Conservation (phyloP, 1,284 basidiomycete species). For the Irpex sp. region DNA sequence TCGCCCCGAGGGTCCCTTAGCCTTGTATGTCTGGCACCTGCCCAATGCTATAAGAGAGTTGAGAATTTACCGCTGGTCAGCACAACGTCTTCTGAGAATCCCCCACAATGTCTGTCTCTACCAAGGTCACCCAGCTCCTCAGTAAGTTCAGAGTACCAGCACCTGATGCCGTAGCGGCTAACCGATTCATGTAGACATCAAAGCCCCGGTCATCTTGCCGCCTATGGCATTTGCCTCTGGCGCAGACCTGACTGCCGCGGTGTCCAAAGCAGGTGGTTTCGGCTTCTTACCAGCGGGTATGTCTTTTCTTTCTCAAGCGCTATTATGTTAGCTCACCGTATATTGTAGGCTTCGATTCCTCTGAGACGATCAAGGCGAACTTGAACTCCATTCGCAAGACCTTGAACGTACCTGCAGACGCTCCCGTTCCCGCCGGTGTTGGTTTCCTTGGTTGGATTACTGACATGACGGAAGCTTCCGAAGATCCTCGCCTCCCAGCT, state of each 20-base stretch:
- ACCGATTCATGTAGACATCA: conserved; percentile 7
- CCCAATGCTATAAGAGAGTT: conserved; percentile 2
- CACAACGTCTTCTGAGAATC: neutral
- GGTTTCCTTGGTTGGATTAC: conserved; percentile 70
- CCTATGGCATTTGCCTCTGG: conserved; percentile 18
- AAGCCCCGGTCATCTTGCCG: conserved; percentile 14
- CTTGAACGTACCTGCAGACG: conserved; percentile 21
- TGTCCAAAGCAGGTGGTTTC: conserved; percentile 60
- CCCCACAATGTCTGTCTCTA: conserved; percentile 11
- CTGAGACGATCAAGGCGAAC: conserved; percentile 34
- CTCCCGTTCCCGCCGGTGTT: conserved; percentile 51
- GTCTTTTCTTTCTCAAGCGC: neutral
- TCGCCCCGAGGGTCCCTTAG: neutral
- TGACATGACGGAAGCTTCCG: conserved; percentile 24
- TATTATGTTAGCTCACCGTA: neutral
- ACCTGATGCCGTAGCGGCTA: neutral
- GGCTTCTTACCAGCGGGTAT: conserved; percentile 51
- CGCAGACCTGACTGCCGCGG: conserved; percentile 32
- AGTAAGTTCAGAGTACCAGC: conserved; percentile 6
- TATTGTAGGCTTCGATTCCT: conserved; percentile 39
- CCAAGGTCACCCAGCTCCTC: conserved; percentile 12
- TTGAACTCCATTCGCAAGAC: conserved; percentile 20
- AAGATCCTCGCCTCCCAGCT: conserved; percentile 38
- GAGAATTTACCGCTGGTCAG: neutral
- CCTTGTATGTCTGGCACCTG: neutral